Conservation (phyloP, 805 yeast genomes). For the Tetrapisispora namnaoensis region DNA sequence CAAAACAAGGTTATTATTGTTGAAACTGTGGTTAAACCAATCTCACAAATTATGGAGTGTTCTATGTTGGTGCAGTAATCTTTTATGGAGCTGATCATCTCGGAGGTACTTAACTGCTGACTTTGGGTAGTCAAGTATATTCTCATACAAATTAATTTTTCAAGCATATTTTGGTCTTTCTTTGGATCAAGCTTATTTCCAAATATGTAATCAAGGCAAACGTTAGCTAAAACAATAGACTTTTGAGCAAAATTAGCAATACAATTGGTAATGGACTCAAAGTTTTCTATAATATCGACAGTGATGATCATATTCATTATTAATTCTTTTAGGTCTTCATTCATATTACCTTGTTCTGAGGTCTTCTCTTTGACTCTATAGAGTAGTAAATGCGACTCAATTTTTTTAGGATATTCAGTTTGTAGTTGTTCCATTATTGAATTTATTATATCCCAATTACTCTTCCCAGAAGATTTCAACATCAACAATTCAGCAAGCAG, state of each 20-base stretch:
- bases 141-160: slow-evolving; percentile 23
- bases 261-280: slow-evolving; percentile 18
- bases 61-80: slow-evolving; percentile 23
- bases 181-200: slow-evolving; percentile 24
- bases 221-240: slow-evolving; percentile 23
- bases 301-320: slow-evolving; percentile 32
- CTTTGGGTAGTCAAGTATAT: slow-evolving; percentile 20
- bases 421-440: slow-evolving; percentile 14
- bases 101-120: slow-evolving; percentile 14
- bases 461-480: not conserved
- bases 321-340: slow-evolving; percentile 20
- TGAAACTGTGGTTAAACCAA: slow-evolving; percentile 26
- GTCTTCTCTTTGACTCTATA: slow-evolving; percentile 17
- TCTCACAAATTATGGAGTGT: slow-evolving; percentile 15
- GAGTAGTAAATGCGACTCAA: slow-evolving; percentile 27
- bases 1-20: slow-evolving; percentile 32
- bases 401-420: slow-evolving; percentile 18
- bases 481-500: slow-evolving; percentile 13
- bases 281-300: slow-evolving; percentile 15
- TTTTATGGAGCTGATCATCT: slow-evolving; percentile 14
- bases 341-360: slow-evolving; percentile 2
- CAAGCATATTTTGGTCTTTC: slow-evolving; percentile 20
- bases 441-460: not conserved
- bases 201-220: slow-evolving; percentile 30
- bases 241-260: slow-evolving; percentile 22